Base-by-base conservation (phyloP, 768 basidiomycete genomes). In the Russula brevipes region DNA sequence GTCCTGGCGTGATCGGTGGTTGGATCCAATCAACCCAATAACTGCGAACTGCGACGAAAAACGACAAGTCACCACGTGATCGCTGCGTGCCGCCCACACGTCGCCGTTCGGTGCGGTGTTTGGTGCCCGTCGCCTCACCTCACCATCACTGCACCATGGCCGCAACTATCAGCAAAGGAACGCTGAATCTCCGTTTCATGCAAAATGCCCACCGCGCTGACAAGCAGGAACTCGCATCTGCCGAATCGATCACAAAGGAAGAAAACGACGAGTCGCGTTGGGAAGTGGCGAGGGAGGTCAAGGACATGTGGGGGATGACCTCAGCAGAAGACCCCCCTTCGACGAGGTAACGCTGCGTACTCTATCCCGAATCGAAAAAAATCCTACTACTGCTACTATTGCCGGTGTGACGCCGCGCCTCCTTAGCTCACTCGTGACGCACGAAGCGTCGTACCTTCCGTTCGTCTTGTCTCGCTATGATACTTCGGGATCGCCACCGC, bases 181-280 rank as follows among this genome's bases (percentile, higher is more conserved):
- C 67, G 0, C 67, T 68, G 24, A 63, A 60, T 45, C 67, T 68
- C 12, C 65, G 67, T 5, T 68, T 68, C 14, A 68, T 68, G 67
- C 60, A 68, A 51, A 68, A 63, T 63, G 54, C 58, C 4, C 57
- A 38, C 10, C 60, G 45, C 5, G 39, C 39, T 3, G 49, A 24
- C 24, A 24, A 66, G 39, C 4, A 49, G 5, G 45, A 49, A 36
- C 31, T 11, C 35, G 14, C 54, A 7, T 41, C 54, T 9, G n/a
- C 39, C 4, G 54, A 59, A 54, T n/a, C 61, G 6, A 16, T 24
- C 14, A 16, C 33, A 8, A 50, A 54, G 7, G 67, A 68, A n/a
- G 67, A 68, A 8, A 50, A 54, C 4, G 67, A 68, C n/a, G 67
- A 68, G 19, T 62, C 65, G 31, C 57, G 45, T 1, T 68, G 67